Base-by-base conservation (phyloP, 2,329 filamentous ascomycete genomes). In the Rachicladosporium sp. region DNA sequence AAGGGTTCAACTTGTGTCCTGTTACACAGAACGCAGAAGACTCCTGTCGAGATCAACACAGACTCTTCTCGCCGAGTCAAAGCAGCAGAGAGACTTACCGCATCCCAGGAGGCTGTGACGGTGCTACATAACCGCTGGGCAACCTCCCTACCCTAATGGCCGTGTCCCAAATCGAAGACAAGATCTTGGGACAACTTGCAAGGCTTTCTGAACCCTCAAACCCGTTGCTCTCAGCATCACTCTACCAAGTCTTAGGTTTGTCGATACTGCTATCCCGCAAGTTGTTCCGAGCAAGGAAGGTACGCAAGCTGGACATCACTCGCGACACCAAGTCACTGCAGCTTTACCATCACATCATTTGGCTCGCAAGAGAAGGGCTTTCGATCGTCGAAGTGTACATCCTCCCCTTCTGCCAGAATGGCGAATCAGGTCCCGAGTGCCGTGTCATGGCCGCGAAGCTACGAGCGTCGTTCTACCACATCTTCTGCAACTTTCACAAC, bases 401-500 rank as follows among this genome's bases (percentile, higher is more conserved):
- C 35, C 67, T 96, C 12, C 91, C 89, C 1, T 68, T 66, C 43
- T 66, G 65, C 35, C 32, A 83, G 81, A 73, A 83, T 85, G 41
- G 78, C 72, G 50, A 80, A 76, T 53, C 85, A 78, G 62, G 77
- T 70, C 54, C 62, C 10, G 88, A 93, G 59, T 76, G 94, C 42
- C 88, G 87, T 55, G 88, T 96, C 33, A 72, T 98, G 46, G 80
- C 84, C 12, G 85, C 86, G 59, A 98, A 96, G 62, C 72, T 98
- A 10, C 80, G 86, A 44, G 91, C 91, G 10, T 93, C 86, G 12
- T 93, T 96, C 58, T 91, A 93, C 53, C 89, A 98, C 64, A 86
- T 98, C 49, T 94, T 94, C 59, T 91, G 93, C 39, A 73, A 96
- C 9, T 96, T 95, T 57, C 86, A 95, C 66, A 95, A 95, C 62